Conservation (phyloP, 1,284 basidiomycete genomes). For the Irpex sp. region DNA sequence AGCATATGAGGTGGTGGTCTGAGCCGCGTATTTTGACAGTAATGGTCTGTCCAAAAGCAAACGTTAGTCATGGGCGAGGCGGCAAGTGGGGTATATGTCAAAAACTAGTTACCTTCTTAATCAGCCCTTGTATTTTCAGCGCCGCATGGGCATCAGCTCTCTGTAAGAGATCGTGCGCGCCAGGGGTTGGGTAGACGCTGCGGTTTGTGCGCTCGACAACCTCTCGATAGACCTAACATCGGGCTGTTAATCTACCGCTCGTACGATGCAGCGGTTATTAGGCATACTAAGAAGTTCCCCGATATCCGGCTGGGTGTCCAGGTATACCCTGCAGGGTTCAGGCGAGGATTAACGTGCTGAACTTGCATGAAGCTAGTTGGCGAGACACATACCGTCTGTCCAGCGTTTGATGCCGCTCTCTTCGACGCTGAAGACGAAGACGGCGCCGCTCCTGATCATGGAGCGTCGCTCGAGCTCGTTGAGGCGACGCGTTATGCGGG, state of each 20-base stretch:
- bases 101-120: constrained; percentile 55
- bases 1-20: constrained; percentile 77
- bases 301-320: constrained; percentile 84
- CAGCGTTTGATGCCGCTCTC: constrained; percentile 83
- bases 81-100: constrained; percentile 9
- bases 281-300: constrained; percentile 74
- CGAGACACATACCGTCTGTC: constrained; percentile 49
- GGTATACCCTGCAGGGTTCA: constrained; percentile 45
- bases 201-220: constrained; percentile 60
- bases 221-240: constrained; percentile 65
- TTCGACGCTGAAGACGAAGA: constrained; percentile 81
- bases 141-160: constrained; percentile 48
- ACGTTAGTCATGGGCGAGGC: constrained; percentile 2
- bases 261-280: not conserved
- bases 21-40: constrained; percentile 73
- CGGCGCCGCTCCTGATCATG: constrained; percentile 76
- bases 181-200: constrained; percentile 30
- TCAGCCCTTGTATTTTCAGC: constrained; percentile 67
- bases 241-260: constrained; percentile 4
- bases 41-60: constrained; percentile 52
- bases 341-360: not conserved
- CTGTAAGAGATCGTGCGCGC: constrained; percentile 15
- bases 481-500: constrained; percentile 73
- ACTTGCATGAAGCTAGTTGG: not conserved
- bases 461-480: constrained; percentile 72